Percentiles rank a stretch among this genome's conserved stretches.
These are phyloP conservation scores for Heterobasidion irregulare DNA, from an alignment of 1,284 basidiomycete genomes.

Conservation along the genomic window DNA sequence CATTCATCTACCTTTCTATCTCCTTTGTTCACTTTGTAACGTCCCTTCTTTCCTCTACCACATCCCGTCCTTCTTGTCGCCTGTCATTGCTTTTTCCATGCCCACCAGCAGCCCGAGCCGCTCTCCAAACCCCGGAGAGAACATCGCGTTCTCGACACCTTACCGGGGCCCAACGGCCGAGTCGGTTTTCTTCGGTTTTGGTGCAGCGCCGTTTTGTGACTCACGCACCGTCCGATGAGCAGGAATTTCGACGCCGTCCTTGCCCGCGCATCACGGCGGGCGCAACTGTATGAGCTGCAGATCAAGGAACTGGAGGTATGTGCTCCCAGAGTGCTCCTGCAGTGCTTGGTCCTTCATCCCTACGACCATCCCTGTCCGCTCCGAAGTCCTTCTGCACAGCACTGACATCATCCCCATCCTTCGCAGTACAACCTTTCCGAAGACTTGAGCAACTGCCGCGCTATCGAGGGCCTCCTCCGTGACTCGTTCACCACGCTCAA, in stretches of 20 bases:
- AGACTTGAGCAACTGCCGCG: constrained; percentile 61
- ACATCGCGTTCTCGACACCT: neutral
- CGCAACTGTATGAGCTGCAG: constrained; percentile 46
- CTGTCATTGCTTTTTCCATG: neutral
- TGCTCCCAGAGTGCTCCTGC: constrained; percentile 11
- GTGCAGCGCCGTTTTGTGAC: neutral
- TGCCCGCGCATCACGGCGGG: constrained; percentile 40
- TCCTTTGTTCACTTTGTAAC: too few species aligned
- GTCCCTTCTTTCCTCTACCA: too few species aligned
- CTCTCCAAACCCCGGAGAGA: neutral
- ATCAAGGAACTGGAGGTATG: constrained; percentile 66
- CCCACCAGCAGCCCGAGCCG: neutral
- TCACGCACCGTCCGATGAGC: neutral
- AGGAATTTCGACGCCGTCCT: constrained; percentile 32
- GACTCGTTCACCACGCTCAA: constrained; percentile 51
- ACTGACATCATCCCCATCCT: constrained; percentile 2
- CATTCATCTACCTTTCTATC: too few species aligned
- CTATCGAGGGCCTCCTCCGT: constrained; percentile 57
- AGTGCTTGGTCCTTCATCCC: neutral
- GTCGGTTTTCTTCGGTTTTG: neutral
- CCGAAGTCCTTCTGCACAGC: neutral
- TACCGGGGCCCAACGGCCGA: neutral
- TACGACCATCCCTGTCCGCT: neutral
- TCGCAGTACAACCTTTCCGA: constrained; percentile 52
- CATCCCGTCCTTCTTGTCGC: too few species aligned